Conservation (phyloP, 2,329 filamentous ascomycete genomes). For the Fonsecaea monophora region DNA sequence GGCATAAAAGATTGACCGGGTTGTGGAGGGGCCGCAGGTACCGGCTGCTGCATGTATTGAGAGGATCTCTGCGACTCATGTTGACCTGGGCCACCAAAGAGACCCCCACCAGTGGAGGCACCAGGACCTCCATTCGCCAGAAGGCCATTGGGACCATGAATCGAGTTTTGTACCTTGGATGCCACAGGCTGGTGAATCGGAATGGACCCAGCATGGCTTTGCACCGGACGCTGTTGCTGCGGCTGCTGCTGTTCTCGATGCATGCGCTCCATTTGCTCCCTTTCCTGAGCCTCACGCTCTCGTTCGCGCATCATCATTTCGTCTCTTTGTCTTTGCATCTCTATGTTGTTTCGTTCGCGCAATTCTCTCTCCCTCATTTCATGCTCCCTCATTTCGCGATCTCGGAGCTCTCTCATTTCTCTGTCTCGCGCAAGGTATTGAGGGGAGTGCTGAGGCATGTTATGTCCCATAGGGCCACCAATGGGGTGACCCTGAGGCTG, state of each 20-base stretch:
- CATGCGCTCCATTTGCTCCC: conserved; percentile 62
- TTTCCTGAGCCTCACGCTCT: conserved; percentile 64
- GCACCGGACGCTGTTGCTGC: conserved; percentile 72
- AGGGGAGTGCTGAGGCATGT: conserved; percentile 40
- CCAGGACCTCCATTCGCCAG: conserved; percentile 73
- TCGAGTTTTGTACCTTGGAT: conserved; percentile 76
- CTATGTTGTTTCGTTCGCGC: conserved; percentile 56
- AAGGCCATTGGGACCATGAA: conserved; percentile 90
- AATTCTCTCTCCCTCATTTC: conserved; percentile 70
- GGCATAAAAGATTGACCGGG: conserved; percentile 56
- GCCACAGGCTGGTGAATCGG: conserved; percentile 95
- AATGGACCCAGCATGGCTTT: conserved; percentile 85
- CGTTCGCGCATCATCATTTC: conserved; percentile 63
- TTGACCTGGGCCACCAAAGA: conserved; percentile 52
- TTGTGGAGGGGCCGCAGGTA: conserved; percentile 57
- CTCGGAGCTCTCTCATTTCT: conserved; percentile 55
- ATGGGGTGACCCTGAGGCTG: conserved; percentile 37
- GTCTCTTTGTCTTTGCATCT: conserved; percentile 52
- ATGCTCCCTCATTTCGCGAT: conserved; percentile 62
- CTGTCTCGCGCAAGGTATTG: conserved; percentile 41
- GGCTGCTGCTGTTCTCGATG: conserved; percentile 63
- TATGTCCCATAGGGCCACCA: conserved; percentile 27
- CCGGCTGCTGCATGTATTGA: conserved; percentile 65
- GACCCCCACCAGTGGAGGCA: conserved; percentile 65
- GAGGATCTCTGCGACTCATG: conserved; percentile 63